Evolutionary conservation across 2,329 filamentous ascomycete species (phyloP).

Genomic region (Fusarium tuaranense): DNA sequence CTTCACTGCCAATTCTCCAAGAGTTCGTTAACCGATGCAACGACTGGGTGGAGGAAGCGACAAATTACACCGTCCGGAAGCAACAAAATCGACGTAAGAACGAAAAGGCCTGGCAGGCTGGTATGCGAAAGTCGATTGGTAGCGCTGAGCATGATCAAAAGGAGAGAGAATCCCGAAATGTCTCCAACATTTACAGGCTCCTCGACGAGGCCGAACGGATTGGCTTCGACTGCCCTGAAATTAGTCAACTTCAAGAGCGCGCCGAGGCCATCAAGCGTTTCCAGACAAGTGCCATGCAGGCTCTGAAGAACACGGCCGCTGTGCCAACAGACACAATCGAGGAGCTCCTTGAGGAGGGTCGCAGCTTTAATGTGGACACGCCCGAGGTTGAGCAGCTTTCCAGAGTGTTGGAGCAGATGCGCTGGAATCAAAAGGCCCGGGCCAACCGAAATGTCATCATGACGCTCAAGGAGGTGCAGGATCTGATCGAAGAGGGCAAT

Average conservation of each 20-base stretch:
- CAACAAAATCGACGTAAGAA: slow-evolving; percentile 97
- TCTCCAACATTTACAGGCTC: slow-evolving; percentile 88
- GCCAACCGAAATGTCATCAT: slow-evolving; percentile 73
- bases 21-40: slow-evolving; percentile 96
- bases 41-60: slow-evolving; percentile 97
- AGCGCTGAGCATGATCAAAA: slow-evolving; percentile 74
- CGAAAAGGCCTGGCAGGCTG: slow-evolving; percentile 85
- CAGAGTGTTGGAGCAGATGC: slow-evolving; percentile 83
- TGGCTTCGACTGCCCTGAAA: slow-evolving; percentile 94
- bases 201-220: slow-evolving; percentile 86
- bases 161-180: slow-evolving; percentile 85
- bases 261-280: slow-evolving; percentile 87
- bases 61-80: slow-evolving; percentile 95
- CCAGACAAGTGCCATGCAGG: slow-evolving; percentile 78
- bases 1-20: slow-evolving; percentile 83
- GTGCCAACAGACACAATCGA: slow-evolving; percentile 82
- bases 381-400: slow-evolving; percentile 88
- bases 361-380: slow-evolving; percentile 90
- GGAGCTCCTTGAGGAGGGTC: slow-evolving; percentile 89
- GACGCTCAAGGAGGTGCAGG: slow-evolving; percentile 81
- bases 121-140: slow-evolving; percentile 75
- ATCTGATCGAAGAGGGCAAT: slow-evolving; percentile 81
- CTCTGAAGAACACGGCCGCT: slow-evolving; percentile 73
- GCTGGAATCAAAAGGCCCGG: slow-evolving; percentile 86
- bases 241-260: slow-evolving; percentile 85